Evolutionary conservation across 495 filamentous ascomycete genomes (phyloP).

Genomic region (Xylaria bambusicola): DNA sequence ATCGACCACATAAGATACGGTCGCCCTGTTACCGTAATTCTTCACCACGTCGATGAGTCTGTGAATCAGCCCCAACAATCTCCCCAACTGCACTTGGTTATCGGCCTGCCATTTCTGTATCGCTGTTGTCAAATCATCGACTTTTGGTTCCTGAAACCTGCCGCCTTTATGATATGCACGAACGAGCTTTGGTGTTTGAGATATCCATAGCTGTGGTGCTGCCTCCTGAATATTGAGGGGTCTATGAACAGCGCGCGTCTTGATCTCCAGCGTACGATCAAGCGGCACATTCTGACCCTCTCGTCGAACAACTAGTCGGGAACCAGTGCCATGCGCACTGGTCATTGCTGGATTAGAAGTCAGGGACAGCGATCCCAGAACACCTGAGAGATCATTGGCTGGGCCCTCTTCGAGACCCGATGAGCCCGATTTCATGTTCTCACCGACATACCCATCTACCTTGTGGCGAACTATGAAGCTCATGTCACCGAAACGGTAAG

Average conservation of each 20-base stretch:
- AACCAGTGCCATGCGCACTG: not conserved
- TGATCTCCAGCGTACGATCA: conserved; percentile 50
- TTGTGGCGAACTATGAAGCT: conserved; percentile 51
- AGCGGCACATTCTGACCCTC: conserved; percentile 38
- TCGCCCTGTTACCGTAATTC: conserved; percentile 33
- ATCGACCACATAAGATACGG: conserved; percentile 34
- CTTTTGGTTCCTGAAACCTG: conserved; percentile 38
- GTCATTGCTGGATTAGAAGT: conserved; percentile 7
- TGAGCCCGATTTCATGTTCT: not conserved
- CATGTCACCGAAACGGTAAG: conserved; percentile 47
- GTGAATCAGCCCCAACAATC: conserved; percentile 38
- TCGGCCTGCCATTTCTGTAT: conserved; percentile 42
- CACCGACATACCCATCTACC: conserved; percentile 45
- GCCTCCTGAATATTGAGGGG: conserved; percentile 41
- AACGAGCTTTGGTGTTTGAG: conserved; percentile 51
- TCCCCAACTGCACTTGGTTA: conserved; percentile 37
- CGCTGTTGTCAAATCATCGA: conserved; percentile 40
- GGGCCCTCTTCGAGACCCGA: conserved; percentile 15
- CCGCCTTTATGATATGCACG: conserved; percentile 50
- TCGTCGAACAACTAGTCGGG: conserved; percentile 35
- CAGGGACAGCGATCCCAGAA: conserved; percentile 37
- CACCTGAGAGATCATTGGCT: no score
- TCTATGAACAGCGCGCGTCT: conserved; percentile 46
- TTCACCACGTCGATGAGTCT: conserved; percentile 38
- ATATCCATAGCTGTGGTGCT: conserved; percentile 51